Base-by-base conservation (phyloP, 176 grass and related monocot genomes). In the Bonia amplexicaulis region DNA sequence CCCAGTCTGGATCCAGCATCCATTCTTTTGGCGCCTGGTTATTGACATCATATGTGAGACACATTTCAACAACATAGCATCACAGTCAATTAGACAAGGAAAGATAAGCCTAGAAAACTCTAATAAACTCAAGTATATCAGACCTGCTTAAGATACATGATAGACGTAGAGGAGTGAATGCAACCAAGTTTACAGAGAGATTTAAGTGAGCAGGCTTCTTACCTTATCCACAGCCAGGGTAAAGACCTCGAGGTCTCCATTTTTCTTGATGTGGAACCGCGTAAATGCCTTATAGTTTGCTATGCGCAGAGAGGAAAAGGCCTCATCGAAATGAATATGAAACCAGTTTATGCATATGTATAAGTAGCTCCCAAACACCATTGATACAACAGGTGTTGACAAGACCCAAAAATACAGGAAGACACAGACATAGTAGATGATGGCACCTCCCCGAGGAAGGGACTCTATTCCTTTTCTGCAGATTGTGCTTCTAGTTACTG, bases 321-420 rank as follows among this genome's bases (percentile, higher is more conserved):
- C 97, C 84, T 99, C 97, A 40, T 99, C 97, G 14, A 99, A 96
- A 80, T 99, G 97, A 33, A 99, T 96, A 45, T 92, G 86, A 17
- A 99, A 96, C 97, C 93, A 99, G 31, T 99, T 99, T 87, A 99
- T 92, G 79, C 97, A 99, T 27, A 99, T 61, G 47, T 99, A 99
- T 23, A 99, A 49, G 91, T 99, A 99, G 86, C 90, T 99, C 42
- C 97, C 93, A 55, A 99, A 99, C 53, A 99, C 86, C 66, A 99
- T 57, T 7, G 93, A 99, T 40, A 99, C 97, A 5, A 99, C 75
- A 22, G 97, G 97, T n/a, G 97, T 99, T 8, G 97, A 99, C 48
- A 99, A 76, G 40, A 99, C 97, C 93, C 97, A 99, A 73, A 99
- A 99, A 66, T 96, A 99, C 17, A 92, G 76, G 77, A 99, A 99